Evolutionary conservation across 2,329 filamentous ascomycete species (phyloP).

Genomic region (Cylindrodendrum hubeiense): DNA sequence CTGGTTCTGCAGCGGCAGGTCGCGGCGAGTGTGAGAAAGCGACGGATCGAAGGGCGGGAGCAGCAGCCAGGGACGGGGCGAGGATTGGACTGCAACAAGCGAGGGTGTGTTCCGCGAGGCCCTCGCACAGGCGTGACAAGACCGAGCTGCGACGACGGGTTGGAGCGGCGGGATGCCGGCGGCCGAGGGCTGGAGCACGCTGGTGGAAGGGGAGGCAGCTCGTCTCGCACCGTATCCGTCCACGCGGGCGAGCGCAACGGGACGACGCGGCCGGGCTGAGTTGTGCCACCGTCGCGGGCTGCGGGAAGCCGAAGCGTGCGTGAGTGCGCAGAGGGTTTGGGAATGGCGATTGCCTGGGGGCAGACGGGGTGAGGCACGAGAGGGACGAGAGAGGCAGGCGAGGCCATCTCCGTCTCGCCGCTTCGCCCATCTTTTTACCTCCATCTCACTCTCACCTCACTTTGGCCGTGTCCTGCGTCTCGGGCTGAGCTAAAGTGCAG

Average conservation of each 20-base stretch:
- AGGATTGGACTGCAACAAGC: constrained; percentile 18
- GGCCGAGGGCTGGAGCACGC: neutral
- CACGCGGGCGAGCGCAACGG: constrained; percentile 6
- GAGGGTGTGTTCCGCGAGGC: constrained; percentile 1
- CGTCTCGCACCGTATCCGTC: constrained; percentile 13
- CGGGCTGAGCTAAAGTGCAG: neutral
- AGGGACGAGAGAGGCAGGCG: neutral
- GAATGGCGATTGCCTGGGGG: too few species aligned
- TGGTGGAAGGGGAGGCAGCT: neutral
- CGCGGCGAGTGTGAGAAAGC: too few species aligned
- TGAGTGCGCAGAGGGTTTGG: neutral
- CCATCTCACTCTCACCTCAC: neutral
- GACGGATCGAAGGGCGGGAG: neutral
- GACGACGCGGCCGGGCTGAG: neutral
- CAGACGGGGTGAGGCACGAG: too few species aligned
- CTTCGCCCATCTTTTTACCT: neutral
- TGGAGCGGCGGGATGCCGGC: neutral
- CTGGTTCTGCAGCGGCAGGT: neutral
- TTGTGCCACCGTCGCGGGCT: constrained; percentile 17
- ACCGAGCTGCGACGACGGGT: neutral
- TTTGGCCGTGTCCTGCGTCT: too few species aligned
- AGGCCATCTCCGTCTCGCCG: too few species aligned
- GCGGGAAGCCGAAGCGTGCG: constrained; percentile 19
- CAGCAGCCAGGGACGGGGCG: neutral
- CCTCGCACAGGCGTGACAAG: neutral